Base-by-base conservation (phyloP, 2,329 filamentous ascomycete genomes). In the Pseudogymnoascus sp. region DNA sequence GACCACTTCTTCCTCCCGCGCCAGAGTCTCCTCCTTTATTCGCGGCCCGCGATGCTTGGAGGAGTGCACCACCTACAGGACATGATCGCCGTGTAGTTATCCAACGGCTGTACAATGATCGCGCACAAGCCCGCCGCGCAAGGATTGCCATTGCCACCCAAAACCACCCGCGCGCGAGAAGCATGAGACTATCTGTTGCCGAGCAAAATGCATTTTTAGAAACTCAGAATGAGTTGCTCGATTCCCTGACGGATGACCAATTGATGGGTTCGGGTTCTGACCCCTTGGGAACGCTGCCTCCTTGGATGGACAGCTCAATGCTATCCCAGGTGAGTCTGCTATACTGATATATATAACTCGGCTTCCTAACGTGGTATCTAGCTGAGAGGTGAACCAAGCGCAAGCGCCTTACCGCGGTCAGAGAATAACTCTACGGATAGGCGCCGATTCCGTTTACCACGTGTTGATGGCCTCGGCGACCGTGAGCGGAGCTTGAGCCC, bases 401-500 rank as follows among this genome's bases (percentile, higher is more conserved):
- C 45, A 52, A 52, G 8, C 10, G 45, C 45, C 12, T 52, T 52
- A 26, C 45, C 45, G 26, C 45, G 26, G 31, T 52, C 45, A 31
- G 45, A 52, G 45, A 52, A 31, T 26, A 52, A 31, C 45, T 52
- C 26, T 52, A 2, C n/a, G 3, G 45, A 52, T 5, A 52, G 45
- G 21, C 45, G 45, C 45, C 45, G 45, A 33, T 31, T 64, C 35
- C 65, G 63, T 33, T 64, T 67, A 61, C 64, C 64, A 35, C 67
- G 63, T 60, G 66, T 88, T 1, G 87, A 95, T 73, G 91, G 91
- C 3, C 81, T 96, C 14, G 92, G 91, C 38, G 91, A 96, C 74
- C 88, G 92, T 63, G 84, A 91, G 66, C 85, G 91, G 68, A 96
- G 91, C 73, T 77, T 91, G n/a, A 92, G 88, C 71, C 87, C 88